Evolutionary conservation across 2,329 filamentous ascomycete species (phyloP).

Genomic region (Aspergillus ruber): DNA sequence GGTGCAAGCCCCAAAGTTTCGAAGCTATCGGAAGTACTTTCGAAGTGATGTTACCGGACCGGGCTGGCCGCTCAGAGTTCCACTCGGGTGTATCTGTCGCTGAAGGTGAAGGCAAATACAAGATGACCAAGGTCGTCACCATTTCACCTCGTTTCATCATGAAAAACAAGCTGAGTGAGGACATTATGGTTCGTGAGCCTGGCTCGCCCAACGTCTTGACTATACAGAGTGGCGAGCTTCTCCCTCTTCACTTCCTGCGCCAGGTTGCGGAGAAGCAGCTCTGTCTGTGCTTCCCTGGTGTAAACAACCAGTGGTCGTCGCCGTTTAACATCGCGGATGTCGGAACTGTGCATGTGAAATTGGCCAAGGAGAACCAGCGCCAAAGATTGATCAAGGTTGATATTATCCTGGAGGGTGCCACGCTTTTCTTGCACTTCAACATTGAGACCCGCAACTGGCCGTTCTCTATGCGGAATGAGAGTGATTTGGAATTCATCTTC

Average conservation of each 20-base stretch:
- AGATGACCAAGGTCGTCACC: conserved; percentile 91
- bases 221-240: conserved; percentile 68
- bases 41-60: conserved; percentile 75
- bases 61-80: conserved; percentile 68
- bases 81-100: conserved; percentile 84
- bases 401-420: conserved; percentile 84
- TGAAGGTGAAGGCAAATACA: conserved; percentile 94
- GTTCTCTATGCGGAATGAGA: conserved; percentile 97
- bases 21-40: conserved; percentile 92
- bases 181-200: conserved; percentile 83
- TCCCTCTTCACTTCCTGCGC: conserved; percentile 84
- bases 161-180: conserved; percentile 85
- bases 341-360: conserved; percentile 86
- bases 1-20: conserved; percentile 97
- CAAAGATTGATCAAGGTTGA: conserved; percentile 85
- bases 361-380: conserved; percentile 81
- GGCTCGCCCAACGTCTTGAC: conserved; percentile 81
- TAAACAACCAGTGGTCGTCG: conserved; percentile 96
- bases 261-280: conserved; percentile 79
- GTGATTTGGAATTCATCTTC: conserved; percentile 92
- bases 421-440: conserved; percentile 85
- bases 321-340: conserved; percentile 96
- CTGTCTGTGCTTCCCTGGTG: conserved; percentile 83
- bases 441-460: conserved; percentile 95
- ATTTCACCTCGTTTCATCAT: conserved; percentile 87